Conservation (phyloP, 2,329 filamentous ascomycete species). For the Calonectria pseudoturangicola region DNA sequence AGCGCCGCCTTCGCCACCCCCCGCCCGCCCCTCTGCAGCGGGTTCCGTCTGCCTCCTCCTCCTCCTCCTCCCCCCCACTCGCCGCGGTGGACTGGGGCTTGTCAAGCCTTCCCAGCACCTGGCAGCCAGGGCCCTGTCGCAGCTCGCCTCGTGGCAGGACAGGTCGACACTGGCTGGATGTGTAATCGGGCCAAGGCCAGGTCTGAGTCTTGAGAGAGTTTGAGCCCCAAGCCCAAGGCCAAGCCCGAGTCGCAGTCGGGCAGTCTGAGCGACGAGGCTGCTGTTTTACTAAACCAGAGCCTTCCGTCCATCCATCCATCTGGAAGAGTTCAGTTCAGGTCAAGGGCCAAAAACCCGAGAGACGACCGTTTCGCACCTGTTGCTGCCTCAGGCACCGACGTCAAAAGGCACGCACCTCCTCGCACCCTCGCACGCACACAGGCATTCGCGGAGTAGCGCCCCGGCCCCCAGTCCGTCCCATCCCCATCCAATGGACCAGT, state of each 20-base stretch:
- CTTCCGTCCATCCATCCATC: background rate
- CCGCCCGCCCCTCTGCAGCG: slow-evolving; percentile 16
- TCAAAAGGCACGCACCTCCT: slow-evolving; percentile 20
- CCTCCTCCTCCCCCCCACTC: background rate
- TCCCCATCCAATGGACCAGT: slow-evolving; percentile 50
- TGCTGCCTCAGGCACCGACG: slow-evolving; percentile 35
- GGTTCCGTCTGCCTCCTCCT: background rate
- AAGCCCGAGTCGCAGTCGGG: background rate
- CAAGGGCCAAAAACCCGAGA: background rate
- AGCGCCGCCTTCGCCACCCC: slow-evolving; percentile 25
- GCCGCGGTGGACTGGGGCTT: background rate
- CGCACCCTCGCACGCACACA: slow-evolving; percentile 5
- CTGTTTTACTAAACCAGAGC: slow-evolving; percentile 15
- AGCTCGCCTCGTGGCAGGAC: slow-evolving; percentile 15
- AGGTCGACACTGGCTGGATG: background rate
- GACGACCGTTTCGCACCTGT: background rate
- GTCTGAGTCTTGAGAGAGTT: slow-evolving; percentile 12
- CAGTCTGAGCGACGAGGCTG: slow-evolving; percentile 25
- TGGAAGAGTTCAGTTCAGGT: slow-evolving; percentile 14
- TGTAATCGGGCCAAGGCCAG: slow-evolving; percentile 11
- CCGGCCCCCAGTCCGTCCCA: slow-evolving; percentile 39
- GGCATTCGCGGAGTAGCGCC: slow-evolving; percentile 32
- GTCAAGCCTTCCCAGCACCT: slow-evolving; percentile 3
- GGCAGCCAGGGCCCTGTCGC: slow-evolving; percentile 15
- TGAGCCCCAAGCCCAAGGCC: background rate